Percentiles rank a stretch among this genome's conserved stretches.
These are phyloP conservation scores for Dactylellina leptospora DNA, from an alignment of 2,329 filamentous ascomycete genomes.

Conservation along the genomic window DNA sequence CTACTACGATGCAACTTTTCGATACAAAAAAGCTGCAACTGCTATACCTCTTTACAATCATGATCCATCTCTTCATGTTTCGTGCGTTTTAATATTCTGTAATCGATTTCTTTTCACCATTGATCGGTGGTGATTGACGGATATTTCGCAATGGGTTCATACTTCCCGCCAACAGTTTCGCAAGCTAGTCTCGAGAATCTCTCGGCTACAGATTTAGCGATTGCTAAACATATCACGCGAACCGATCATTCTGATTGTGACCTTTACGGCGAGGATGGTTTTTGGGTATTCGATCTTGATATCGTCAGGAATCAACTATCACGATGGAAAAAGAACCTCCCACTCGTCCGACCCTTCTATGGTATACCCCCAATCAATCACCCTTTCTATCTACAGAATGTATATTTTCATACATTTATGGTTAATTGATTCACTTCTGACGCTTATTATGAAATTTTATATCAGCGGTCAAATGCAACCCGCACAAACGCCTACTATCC, in stretches of 20 bases:
- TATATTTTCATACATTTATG: neutral
- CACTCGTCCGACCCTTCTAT: slow-evolving; percentile 33
- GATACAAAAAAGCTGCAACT: no score
- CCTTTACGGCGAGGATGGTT: slow-evolving; percentile 41
- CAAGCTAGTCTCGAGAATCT: neutral
- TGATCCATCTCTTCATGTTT: no score
- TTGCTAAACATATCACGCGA: slow-evolving; percentile 20
- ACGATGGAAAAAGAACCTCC: slow-evolving; percentile 26
- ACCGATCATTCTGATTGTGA: slow-evolving; percentile 13
- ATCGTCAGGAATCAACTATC: slow-evolving; percentile 23
- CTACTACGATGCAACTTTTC: no score
- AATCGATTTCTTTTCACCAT: no score
- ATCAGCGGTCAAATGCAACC: slow-evolving; percentile 46
- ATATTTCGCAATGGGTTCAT: slow-evolving; percentile 1
- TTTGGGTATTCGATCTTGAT: slow-evolving; percentile 43
- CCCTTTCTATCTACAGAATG: neutral
- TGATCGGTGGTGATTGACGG: no score
- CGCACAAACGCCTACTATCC: slow-evolving; percentile 17
- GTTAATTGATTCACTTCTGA: neutral
- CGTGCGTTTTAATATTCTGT: no score
- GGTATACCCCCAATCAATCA: slow-evolving; percentile 12
- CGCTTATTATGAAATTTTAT: neutral
- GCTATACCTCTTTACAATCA: no score
- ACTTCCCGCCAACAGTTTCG: neutral
- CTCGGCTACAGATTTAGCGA: slow-evolving; percentile 17